Evolutionary conservation across 2,329 filamentous ascomycete genomes (phyloP), one percentile per base, ranked within the genome.

Genomic region (Cordyceps sp.): DNA sequence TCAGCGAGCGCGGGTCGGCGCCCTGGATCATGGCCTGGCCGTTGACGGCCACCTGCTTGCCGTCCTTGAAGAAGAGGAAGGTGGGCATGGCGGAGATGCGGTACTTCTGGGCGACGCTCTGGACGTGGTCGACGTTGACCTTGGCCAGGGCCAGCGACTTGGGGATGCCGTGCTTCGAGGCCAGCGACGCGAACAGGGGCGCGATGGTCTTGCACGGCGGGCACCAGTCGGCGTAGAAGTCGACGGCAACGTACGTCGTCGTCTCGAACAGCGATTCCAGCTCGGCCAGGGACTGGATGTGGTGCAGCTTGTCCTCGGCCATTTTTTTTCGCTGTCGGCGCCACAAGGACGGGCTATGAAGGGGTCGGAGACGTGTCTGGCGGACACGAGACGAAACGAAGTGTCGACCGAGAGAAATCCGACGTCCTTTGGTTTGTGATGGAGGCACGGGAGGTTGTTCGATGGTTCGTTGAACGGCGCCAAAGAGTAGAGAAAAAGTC

Each of bases 31-130:
- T 39, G 8, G 43, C 39, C 34, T 51, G 35, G 4, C 48, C 48
- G 17, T 52, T 46, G 10, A 53, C 49, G 16, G 42, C 45, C 24
- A 52, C 49, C 32, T 46, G 45, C 33, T 42, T 41, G 42, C 79
- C 83, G 41, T 78, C 59, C 68, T 86, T 85, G 73, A 88, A 93
- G 53, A 93, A 61, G 35, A 82, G 46, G 58, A 96, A 94, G 10
- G 85, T 93, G 31, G 88, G 88, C 88, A 96, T 94, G 54, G 86
- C 84, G 47, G 79, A 74, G 54, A 96, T 70, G 42, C 70, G 69
- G 44, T 90, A 76, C 46, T 84, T 72, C 45, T 75, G 66, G 17
- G 83, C 75, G 30, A 90, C 69, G 1, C 82, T 75, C 42, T 74
- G 62, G 26, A 85, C 65, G 41, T 84, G 67, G 57, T 96, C 88